Conservation (phyloP, 495 filamentous ascomycete species). For the Aspergillus sparsus region DNA sequence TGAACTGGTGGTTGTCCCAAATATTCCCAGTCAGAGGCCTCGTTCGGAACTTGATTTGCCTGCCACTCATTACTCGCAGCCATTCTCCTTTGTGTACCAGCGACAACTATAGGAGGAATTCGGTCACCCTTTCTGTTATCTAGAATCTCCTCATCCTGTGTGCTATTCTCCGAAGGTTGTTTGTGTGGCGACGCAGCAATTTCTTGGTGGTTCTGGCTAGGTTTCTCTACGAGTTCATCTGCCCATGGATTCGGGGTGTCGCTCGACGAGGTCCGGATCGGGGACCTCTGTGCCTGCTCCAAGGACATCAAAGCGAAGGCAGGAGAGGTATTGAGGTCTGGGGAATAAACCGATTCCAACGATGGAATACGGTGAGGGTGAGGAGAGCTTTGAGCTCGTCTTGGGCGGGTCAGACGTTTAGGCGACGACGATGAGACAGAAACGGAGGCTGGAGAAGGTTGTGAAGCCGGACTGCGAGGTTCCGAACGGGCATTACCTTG, state of each 20-base stretch:
- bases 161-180: constrained; percentile 9
- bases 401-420: constrained; percentile 33
- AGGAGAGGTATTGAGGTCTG: constrained; percentile 46
- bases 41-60: constrained; percentile 9
- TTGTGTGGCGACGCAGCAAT: constrained; percentile 1
- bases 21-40: constrained; percentile 30
- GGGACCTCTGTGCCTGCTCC: constrained; percentile 47
- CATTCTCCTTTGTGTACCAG: constrained; percentile 29
- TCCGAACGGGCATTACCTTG: constrained; percentile 37
- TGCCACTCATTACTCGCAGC: constrained; percentile 30
- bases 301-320: constrained; percentile 48
- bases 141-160: constrained; percentile 8
- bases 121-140: constrained; percentile 22
- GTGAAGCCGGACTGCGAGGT: constrained; percentile 28
- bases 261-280: constrained; percentile 35
- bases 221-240: constrained; percentile 34
- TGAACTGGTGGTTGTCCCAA: constrained; percentile 27
- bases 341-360: constrained; percentile 44
- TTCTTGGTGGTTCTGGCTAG: constrained; percentile 16
- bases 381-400: constrained; percentile 32
- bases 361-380: constrained; percentile 34
- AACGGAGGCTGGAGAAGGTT: constrained; percentile 33
- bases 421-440: constrained; percentile 35
- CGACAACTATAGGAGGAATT: constrained; percentile 30
- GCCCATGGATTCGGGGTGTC: constrained; percentile 39